phyloP scores from a whole-genome alignment of 805 yeast genomes.

The Kuraishia hungarica region DNA sequence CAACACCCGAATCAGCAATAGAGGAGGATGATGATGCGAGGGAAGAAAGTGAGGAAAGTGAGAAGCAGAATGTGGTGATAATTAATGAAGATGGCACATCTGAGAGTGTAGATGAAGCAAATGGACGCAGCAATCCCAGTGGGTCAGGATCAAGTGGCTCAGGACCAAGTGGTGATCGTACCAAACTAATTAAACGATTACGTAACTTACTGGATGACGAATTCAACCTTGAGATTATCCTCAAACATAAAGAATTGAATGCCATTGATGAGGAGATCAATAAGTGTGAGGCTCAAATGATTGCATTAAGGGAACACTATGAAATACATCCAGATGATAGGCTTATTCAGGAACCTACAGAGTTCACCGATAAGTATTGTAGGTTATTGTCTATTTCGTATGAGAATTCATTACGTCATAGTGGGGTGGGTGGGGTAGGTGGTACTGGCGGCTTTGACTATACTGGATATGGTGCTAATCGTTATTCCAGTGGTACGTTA shows the following conservation, averaged over 20 bases:
- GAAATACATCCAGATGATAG: slow-evolving; percentile 30
- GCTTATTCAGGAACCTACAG: slow-evolving; percentile 34
- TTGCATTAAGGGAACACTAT: slow-evolving; percentile 37
- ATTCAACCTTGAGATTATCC: slow-evolving; percentile 49
- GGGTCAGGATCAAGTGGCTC: too few relatives aligned
- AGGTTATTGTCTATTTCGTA: slow-evolving; percentile 14
- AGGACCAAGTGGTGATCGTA: too few relatives aligned
- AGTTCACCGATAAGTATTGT: slow-evolving; percentile 33
- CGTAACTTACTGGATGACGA: slow-evolving; percentile 24
- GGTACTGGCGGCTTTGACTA: not conserved
- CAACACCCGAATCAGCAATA: not conserved
- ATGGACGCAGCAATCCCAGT: too few relatives aligned
- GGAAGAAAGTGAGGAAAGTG: not conserved
- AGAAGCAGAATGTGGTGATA: too few relatives aligned
- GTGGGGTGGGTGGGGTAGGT: not conserved
- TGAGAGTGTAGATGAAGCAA: too few relatives aligned
- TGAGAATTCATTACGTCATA: slow-evolving; percentile 9
- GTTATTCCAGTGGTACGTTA: not conserved
- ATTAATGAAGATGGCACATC: too few relatives aligned
- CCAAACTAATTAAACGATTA: not conserved
- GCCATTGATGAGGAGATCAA: slow-evolving; percentile 44
- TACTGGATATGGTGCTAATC: slow-evolving; percentile 14
- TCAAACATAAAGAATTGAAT: slow-evolving; percentile 49
- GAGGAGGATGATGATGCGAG: not conserved
- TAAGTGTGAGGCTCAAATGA: slow-evolving; percentile 50